These are phyloP conservation scores for Colletotrichum coccodes DNA, from an alignment of 2,329 filamentous ascomycete genomes.

Conservation along the genomic window DNA sequence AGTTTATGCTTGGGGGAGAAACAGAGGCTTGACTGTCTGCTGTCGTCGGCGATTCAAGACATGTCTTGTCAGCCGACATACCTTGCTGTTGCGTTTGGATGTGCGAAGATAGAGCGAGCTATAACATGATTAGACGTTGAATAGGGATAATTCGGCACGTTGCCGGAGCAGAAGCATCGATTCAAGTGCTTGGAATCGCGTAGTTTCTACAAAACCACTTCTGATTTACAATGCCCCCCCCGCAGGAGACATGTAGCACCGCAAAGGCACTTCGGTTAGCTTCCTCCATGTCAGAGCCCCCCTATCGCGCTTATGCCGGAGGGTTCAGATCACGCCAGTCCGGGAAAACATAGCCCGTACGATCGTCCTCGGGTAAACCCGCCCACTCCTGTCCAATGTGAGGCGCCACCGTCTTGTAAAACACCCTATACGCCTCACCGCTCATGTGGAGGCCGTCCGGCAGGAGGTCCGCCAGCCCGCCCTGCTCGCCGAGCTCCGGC, in stretches of 20 bases:
- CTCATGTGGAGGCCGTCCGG: conserved; percentile 69
- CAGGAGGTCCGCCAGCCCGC: conserved; percentile 62
- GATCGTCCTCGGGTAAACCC: conserved; percentile 46
- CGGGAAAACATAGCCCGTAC: conserved; percentile 55
- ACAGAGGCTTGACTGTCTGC: neutral
- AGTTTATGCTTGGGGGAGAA: neutral
- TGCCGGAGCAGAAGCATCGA: neutral
- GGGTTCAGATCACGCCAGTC: conserved; percentile 53
- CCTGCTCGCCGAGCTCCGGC: conserved; percentile 58
- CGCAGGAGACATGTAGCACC: conserved; percentile 7
- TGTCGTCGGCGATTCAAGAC: neutral
- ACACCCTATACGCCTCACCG: conserved; percentile 61
- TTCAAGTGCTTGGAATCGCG: neutral
- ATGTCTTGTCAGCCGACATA: neutral
- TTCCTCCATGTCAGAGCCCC: neutral
- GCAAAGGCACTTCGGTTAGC: conserved; percentile 5
- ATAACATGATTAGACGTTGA: neutral
- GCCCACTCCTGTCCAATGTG: conserved; percentile 58
- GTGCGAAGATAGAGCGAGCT: neutral
- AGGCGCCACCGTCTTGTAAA: conserved; percentile 59
- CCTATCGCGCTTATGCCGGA: conserved; percentile 7
- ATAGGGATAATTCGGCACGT: neutral
- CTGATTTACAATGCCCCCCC: conserved; percentile 16
- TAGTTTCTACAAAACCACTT: neutral
- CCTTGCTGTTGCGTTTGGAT: neutral